Evolutionary conservation across 352 stramenopile genomes (phyloP), one percentile per base, ranked within the genome.

Genomic region (Phytophthora palmivora): DNA sequence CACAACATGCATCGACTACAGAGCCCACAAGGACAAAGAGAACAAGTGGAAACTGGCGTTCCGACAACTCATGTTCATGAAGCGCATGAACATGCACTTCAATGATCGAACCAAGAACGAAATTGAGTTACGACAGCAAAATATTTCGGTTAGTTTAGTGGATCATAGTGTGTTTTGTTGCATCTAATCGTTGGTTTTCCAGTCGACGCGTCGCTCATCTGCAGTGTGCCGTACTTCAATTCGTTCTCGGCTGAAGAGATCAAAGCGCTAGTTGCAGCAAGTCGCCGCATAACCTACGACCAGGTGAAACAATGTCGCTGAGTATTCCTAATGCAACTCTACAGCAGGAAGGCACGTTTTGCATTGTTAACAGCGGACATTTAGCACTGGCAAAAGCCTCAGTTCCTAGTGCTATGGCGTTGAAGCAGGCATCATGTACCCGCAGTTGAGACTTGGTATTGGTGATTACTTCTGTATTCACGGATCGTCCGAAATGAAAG

Each of bases 61-160:
- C 44, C 78, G 80, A 10, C 84, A 93, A 54, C 76, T 93, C 34
- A 80, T 90, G 70, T 91, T 93, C 69, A 91, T 93, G 79, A 91
- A 91, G 59, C 63, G 76, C 30, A 91, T 91, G 81, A 89, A 93
- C 56, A 84, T 88, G 78, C 72, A 91, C 54, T 84, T 89, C 42
- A 89, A 89, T 44, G 66, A 84, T 58, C 79, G 78, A 41, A 88
- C 75, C 15, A 88, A 89, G 63, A 91, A 89, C 57, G 84, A 93
- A 56, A 93, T 93, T 46, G 80, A 93, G 64, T 49, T 88, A 2
- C 79, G 79, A 1, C 84, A 93, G 53, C 82, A 93, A 24, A 87
- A 91, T 46, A 93, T 91, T 57, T 79, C 82, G 67, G 84, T 89
- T 39, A 11, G 66, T 57, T 47, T 0, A 2, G 3, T 4, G 5